These are phyloP conservation scores for Blastobotrys proliferans DNA, from an alignment of 1,139 yeast species.

Conservation along the genomic window DNA sequence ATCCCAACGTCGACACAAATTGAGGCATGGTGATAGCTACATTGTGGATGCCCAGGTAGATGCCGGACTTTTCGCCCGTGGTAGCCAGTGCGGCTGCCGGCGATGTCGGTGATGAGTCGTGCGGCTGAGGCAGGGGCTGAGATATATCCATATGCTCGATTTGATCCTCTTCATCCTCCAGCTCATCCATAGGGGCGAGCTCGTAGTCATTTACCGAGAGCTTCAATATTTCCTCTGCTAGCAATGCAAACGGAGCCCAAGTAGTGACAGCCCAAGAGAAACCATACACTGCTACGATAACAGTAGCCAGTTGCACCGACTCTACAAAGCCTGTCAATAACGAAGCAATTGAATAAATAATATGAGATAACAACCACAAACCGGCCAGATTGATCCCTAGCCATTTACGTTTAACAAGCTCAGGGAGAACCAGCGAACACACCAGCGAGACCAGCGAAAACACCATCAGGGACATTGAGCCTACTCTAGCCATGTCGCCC, in stretches of 20 bases:
- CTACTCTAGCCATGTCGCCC: constrained; percentile 39
- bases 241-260: constrained; percentile 41
- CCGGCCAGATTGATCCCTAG: constrained; percentile 21
- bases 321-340: constrained; percentile 30
- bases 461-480: constrained; percentile 36
- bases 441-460: constrained; percentile 36
- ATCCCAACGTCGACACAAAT: constrained; percentile 38
- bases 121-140: not conserved
- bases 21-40: constrained; percentile 41
- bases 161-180: not conserved
- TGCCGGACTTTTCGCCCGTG: constrained; percentile 33
- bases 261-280: constrained; percentile 40
- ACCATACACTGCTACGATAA: constrained; percentile 36
- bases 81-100: not conserved
- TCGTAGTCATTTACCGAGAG: constrained; percentile 11
- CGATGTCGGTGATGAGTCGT: not conserved
- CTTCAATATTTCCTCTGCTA: constrained; percentile 38
- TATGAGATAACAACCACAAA: constrained; percentile 35
- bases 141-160: not conserved
- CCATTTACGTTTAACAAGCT: constrained; percentile 14
- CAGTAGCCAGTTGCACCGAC: constrained; percentile 31
- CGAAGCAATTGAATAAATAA: constrained; percentile 35
- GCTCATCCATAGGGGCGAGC: constrained; percentile 3
- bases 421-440: constrained; percentile 34
- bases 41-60: constrained; percentile 39